Evolutionary conservation across 2,329 filamentous ascomycete genomes (phyloP).

Genomic region (Epicoccum sorghinum): DNA sequence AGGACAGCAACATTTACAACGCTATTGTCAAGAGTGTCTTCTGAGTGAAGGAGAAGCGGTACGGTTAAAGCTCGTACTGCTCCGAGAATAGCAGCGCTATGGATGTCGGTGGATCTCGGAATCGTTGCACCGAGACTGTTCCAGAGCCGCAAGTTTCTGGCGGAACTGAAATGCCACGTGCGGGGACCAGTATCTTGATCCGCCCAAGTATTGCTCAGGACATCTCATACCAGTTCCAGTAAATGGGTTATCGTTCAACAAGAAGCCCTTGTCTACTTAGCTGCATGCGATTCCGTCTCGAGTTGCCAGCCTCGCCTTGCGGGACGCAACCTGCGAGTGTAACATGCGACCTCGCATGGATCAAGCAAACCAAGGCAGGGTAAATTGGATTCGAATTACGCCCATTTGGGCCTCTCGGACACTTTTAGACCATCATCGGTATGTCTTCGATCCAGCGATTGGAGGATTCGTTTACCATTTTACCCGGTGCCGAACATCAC

Average conservation of each 20-base stretch:
- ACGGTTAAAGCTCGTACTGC: not conserved
- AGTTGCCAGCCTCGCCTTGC: not conserved
- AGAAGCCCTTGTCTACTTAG: slow-evolving; percentile 2
- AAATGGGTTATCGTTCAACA: not conserved
- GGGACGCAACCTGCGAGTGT: slow-evolving; percentile 18
- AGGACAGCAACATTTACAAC: not conserved
- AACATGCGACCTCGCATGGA: slow-evolving; percentile 14
- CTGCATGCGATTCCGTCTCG: slow-evolving; percentile 1
- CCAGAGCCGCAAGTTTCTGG: not conserved
- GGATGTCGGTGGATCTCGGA: not conserved
- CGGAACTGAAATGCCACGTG: not conserved
- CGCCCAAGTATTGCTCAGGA: not conserved
- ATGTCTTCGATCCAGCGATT: slow-evolving; percentile 23
- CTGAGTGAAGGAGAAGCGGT: not conserved
- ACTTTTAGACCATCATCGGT: slow-evolving; percentile 21
- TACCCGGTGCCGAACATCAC: slow-evolving; percentile 33
- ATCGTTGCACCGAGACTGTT: not conserved
- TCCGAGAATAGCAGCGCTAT: not conserved
- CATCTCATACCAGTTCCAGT: not conserved
- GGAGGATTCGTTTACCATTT: slow-evolving; percentile 26
- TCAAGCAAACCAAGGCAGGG: not conserved
- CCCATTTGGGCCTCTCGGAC: slow-evolving; percentile 2
- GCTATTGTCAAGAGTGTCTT: not conserved
- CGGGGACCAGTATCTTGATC: not conserved
- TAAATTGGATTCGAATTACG: slow-evolving; percentile 15